Evolutionary conservation across 2,329 filamentous ascomycete species (phyloP).

Genomic region (Hymenoscyphus fructigenus): DNA sequence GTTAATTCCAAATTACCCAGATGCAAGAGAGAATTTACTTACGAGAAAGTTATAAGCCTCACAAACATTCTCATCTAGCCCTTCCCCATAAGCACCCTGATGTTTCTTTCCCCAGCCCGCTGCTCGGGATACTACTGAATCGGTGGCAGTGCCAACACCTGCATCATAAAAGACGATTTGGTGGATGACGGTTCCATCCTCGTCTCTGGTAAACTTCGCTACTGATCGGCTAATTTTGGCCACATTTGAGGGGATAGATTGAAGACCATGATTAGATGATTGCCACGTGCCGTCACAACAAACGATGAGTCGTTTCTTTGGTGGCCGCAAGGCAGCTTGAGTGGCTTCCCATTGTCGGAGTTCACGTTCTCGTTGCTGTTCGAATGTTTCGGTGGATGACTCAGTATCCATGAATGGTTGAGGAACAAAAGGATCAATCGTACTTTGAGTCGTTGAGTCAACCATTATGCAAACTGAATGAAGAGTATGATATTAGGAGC

Average conservation of each 20-base stretch:
- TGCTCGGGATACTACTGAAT: background rate
- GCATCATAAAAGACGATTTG: constrained; percentile 16
- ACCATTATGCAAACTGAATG: too few relatives aligned
- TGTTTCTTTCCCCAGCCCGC: background rate
- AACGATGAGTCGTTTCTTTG: constrained; percentile 14
- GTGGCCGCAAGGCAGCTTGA: too few relatives aligned
- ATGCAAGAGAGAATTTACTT: too few relatives aligned
- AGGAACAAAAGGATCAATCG: too few relatives aligned
- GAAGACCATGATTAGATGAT: constrained; percentile 11
- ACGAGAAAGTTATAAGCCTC: constrained; percentile 43
- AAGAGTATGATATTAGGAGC: too few relatives aligned
- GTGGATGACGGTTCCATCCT: constrained; percentile 6
- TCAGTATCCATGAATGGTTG: too few relatives aligned
- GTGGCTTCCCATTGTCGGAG: too few relatives aligned
- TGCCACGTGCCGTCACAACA: constrained; percentile 16
- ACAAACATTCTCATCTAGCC: constrained; percentile 14
- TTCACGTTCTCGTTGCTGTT: too few relatives aligned
- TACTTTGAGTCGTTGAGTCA: too few relatives aligned
- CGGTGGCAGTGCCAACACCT: constrained; percentile 11
- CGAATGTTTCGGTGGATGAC: too few relatives aligned
- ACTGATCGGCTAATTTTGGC: constrained; percentile 12
- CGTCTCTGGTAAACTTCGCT: constrained; percentile 5
- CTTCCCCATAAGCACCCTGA: constrained; percentile 14
- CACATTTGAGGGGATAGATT: constrained; percentile 12
- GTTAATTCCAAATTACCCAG: too few relatives aligned